Percentiles rank a stretch among this genome's conserved stretches.
Evolutionary conservation across 2,329 filamentous ascomycete species (phyloP).

Genomic region (Aspergillus novoparasiticus): DNA sequence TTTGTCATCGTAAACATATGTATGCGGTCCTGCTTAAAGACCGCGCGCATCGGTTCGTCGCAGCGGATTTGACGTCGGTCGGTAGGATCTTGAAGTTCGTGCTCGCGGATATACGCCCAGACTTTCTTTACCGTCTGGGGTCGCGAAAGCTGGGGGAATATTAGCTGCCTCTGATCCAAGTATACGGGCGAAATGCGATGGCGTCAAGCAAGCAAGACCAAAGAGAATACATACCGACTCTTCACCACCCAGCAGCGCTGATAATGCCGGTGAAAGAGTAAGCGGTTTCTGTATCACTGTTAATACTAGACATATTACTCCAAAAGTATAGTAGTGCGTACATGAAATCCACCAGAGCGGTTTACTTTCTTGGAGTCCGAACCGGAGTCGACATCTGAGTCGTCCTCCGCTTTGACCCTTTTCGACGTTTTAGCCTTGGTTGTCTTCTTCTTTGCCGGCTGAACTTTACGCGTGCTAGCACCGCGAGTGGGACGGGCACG

Average conservation of each 20-base stretch:
- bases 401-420: slow-evolving; percentile 75
- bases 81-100: slow-evolving; percentile 83
- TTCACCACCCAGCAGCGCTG: slow-evolving; percentile 48
- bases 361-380: slow-evolving; percentile 64
- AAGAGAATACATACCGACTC: slow-evolving; percentile 38
- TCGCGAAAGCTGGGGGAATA: slow-evolving; percentile 69
- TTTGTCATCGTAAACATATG: slow-evolving; percentile 99
- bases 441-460: slow-evolving; percentile 65
- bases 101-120: slow-evolving; percentile 90
- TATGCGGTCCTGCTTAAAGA: slow-evolving; percentile 88
- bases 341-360: slow-evolving; percentile 88
- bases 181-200: not conserved
- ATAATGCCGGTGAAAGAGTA: slow-evolving; percentile 48
- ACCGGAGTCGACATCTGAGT: slow-evolving; percentile 73
- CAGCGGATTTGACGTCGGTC: slow-evolving; percentile 93
- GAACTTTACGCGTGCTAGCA: slow-evolving; percentile 62
- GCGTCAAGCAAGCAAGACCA: not conserved
- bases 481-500: slow-evolving; percentile 75
- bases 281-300: slow-evolving; percentile 45
- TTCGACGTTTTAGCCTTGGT: slow-evolving; percentile 56
- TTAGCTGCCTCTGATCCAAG: slow-evolving; percentile 21
- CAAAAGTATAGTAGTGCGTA: slow-evolving; percentile 34
- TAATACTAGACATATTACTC: not conserved
- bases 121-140: slow-evolving; percentile 96
- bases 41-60: slow-evolving; percentile 85